phyloP scores from a whole-genome alignment of 1,284 basidiomycete species.

The Cronartium ribicola region DNA sequence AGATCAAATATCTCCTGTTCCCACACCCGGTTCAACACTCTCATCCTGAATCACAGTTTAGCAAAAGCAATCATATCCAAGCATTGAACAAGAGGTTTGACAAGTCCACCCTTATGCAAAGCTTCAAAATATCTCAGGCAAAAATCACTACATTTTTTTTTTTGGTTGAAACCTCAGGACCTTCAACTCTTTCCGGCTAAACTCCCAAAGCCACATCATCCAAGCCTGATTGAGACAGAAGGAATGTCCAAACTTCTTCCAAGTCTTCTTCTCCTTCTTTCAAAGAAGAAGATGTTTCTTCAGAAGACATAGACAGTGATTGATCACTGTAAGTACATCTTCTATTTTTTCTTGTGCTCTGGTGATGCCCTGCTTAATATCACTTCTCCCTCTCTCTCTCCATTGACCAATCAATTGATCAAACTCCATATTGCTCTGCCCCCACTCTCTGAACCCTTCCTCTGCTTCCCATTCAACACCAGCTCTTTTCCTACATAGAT shows the following conservation, averaged over 20 bases:
- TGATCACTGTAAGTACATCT: not conserved
- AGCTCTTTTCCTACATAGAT: no score
- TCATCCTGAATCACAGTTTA: not conserved
- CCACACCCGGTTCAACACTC: not conserved
- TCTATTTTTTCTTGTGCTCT: not conserved
- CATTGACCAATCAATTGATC: no score
- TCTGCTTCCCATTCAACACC: no score
- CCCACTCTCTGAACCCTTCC: no score
- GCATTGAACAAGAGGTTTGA: conserved; percentile 1
- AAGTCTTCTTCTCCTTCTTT: not conserved
- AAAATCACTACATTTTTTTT: not conserved
- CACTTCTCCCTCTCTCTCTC: no score
- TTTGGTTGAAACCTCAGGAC: not conserved
- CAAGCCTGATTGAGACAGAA: not conserved
- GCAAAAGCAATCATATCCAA: not conserved
- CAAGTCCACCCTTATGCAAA: not conserved
- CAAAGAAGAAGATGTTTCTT: not conserved
- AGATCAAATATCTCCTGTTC: conserved; percentile 2
- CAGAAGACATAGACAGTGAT: not conserved
- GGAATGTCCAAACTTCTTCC: not conserved
- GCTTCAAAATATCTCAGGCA: not conserved
- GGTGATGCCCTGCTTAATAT: no score
- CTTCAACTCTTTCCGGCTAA: not conserved
- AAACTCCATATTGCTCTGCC: no score
- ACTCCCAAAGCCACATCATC: not conserved